A percentile compares a stretch with the other conserved stretches of the same genome.
phyloP scores from a whole-genome alignment of 129 eudicot genomes.

The Helianthus annuus region HanXRQr2.0-SUNRISE NC_035446.2:106145839-106146338 shows the following conservation, averaged over 20 bases:
- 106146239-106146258: slow-evolving; percentile 11
- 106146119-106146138: slow-evolving; percentile 16
- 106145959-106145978: neutral
- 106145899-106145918: neutral
- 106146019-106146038: slow-evolving; percentile 14
- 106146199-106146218: neutral
- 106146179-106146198: neutral
- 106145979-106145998: slow-evolving; percentile 11
- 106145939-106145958: slow-evolving; percentile 17
- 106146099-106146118: neutral
- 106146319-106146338: slow-evolving; percentile 22
- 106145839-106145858: slow-evolving; percentile 2
- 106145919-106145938: slow-evolving; percentile 18
- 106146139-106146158: slow-evolving; percentile 20
- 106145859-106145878: neutral
- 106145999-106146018: slow-evolving; percentile 25
- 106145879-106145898: too few relatives aligned
- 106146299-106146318: slow-evolving; percentile 2
- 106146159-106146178: slow-evolving; percentile 21
- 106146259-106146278: slow-evolving; percentile 4
- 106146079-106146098: slow-evolving; percentile 22
- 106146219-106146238: slow-evolving; percentile 16
- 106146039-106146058: neutral
- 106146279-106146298: neutral
- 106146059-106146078: slow-evolving; percentile 15